These are phyloP conservation scores for Microsporum canis DNA, from an alignment of 2,329 filamentous ascomycete species.

Conservation along the genomic window DNA sequence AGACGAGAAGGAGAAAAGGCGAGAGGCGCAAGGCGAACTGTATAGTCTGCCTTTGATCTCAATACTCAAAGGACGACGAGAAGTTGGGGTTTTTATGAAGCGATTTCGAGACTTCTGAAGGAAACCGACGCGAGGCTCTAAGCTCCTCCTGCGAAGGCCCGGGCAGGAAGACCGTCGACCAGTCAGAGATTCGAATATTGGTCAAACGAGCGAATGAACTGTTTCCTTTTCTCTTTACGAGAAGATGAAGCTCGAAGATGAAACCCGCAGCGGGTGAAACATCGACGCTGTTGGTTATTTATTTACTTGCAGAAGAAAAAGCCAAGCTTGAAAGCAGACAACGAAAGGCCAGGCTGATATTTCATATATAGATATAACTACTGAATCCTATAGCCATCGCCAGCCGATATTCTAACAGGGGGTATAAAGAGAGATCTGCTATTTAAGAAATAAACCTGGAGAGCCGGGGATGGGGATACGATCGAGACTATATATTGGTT, in stretches of 20 bases:
- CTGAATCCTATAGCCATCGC: background rate
- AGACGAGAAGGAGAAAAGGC: background rate
- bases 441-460: background rate
- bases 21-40: background rate
- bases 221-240: background rate
- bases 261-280: background rate
- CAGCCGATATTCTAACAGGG: too few relatives aligned
- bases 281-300: background rate
- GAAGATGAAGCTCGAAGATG: background rate
- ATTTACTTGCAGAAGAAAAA: background rate
- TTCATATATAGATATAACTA: background rate
- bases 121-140: too few relatives aligned
- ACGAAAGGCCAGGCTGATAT: background rate
- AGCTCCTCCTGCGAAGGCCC: too few relatives aligned
- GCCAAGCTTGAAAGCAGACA: background rate
- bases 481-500: background rate
- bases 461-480: background rate
- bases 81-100: too few relatives aligned
- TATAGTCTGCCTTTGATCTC: background rate
- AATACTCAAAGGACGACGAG: too few relatives aligned
- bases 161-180: too few relatives aligned
- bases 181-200: too few relatives aligned
- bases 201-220: background rate
- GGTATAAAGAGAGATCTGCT: too few relatives aligned
- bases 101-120: too few relatives aligned